Evolutionary conservation across 306 rosid genomes (phyloP), one percentile per base, ranked within the genome.

Genomic region (Lathyrus aphaca): DNA sequence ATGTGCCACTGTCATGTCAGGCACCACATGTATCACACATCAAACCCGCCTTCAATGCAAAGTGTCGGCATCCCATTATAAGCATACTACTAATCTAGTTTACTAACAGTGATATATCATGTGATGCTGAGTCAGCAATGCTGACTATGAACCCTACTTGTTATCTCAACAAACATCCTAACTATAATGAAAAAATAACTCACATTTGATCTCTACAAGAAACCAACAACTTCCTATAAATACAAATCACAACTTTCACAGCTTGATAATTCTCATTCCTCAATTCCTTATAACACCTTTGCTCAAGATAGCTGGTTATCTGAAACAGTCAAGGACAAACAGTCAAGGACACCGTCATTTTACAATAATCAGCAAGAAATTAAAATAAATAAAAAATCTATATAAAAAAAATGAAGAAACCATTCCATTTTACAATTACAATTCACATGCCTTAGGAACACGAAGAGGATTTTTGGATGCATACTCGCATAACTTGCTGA

Each of bases 391-490:
- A n/a, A n/a, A n/a, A n/a, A n/a, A n/a, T n/a, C n/a, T n/a, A n/a
- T n/a, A n/a, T n/a, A n/a, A n/a, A n/a, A n/a, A n/a, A n/a, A 32
- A 35, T 13, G 23, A 59, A 59, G 6, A 8, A 30, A 58, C 27
- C 15, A 15, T 60, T 62, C 51, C 51, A 63, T 40, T 64, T 42
- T 21, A 23, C 8, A 64, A 32, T 8, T 32, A 56, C 38, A 35
- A 39, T 64, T 64, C 21, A 32, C 8, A 66, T 65, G 73, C 96
- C 97, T 83, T 91, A 15, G 96, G 97, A 17, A 91, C 86, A 30
- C 96, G 97, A n/a, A 88, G 92, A 73, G 97, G 97, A 81, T 87
- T 91, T 79, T 57, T 88, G 0, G 96, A 32, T 46, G 97, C 92
- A 79, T 91, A 91, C 59, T 91, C 97, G 42, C 97, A 88, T 68